phyloP scores from a whole-genome alignment of 2,329 filamentous ascomycete genomes.

The Fusarium longipes region DNA sequence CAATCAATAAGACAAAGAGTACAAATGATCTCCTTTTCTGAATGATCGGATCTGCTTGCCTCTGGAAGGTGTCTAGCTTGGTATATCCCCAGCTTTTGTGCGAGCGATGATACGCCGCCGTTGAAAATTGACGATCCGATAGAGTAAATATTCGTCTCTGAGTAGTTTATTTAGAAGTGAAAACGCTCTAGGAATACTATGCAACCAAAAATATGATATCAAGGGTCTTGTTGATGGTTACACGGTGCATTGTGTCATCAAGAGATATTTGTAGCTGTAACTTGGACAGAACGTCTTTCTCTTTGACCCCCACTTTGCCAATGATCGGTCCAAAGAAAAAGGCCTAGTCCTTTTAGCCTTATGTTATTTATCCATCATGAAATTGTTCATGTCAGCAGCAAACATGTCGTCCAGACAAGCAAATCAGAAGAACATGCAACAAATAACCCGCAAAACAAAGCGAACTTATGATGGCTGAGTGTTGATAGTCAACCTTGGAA shows the following conservation, averaged over 20 bases:
- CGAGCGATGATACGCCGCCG: neutral
- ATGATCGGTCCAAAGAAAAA: neutral
- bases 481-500: neutral
- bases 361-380: no score
- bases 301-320: neutral
- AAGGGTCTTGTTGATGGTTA: neutral
- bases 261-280: neutral
- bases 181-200: fast-evolving
- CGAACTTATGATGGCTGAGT: neutral
- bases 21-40: no score
- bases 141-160: neutral
- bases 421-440: neutral
- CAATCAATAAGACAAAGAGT: no score
- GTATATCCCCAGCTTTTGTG: no score
- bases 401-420: neutral
- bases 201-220: neutral
- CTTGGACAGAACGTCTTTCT: neutral
- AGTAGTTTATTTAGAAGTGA: fast-evolving
- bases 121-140: neutral
- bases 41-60: no score
- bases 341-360: neutral
- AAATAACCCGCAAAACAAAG: neutral
- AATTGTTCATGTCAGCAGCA: neutral
- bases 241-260: neutral
- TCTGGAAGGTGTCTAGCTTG: neutral